Conservation (phyloP, 306 rosid genomes). For the Quercus agrifolia region DNA sequence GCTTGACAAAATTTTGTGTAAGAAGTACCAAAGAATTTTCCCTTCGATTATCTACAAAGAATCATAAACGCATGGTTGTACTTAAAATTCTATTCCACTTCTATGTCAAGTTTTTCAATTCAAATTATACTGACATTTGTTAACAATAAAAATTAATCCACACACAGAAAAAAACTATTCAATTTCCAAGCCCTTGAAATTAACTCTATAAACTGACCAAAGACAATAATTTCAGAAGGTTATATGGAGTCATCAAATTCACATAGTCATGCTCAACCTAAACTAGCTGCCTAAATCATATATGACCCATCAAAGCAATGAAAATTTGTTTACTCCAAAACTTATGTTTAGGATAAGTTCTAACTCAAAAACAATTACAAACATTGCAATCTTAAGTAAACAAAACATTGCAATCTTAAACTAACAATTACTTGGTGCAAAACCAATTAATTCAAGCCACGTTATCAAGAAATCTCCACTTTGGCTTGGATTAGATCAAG, state of each 20-base stretch:
- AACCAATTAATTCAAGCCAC: too few species aligned
- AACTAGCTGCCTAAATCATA: neutral
- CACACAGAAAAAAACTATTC: neutral
- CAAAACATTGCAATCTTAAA: too few species aligned
- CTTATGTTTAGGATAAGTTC: neutral
- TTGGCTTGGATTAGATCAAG: too few species aligned
- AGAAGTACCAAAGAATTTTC: conserved; percentile 89
- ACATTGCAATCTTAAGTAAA: neutral
- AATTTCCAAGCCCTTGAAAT: neutral
- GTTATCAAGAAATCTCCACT: too few species aligned
- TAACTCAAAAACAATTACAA: neutral
- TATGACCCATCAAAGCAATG: neutral
- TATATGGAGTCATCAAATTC: neutral
- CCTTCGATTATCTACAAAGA: conserved; percentile 64
- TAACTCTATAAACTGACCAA: neutral
- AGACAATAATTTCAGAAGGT: neutral
- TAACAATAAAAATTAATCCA: neutral
- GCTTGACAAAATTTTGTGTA: conserved; percentile 91
- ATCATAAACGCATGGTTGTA: neutral
- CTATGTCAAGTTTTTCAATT: neutral
- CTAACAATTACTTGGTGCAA: too few species aligned
- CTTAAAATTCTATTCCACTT: neutral
- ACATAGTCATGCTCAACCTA: neutral
- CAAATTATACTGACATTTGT: neutral
- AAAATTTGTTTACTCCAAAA: neutral